Evolutionary conservation across 2,329 filamentous ascomycete genomes (phyloP).

Genomic region (Microdochium nivale): DNA sequence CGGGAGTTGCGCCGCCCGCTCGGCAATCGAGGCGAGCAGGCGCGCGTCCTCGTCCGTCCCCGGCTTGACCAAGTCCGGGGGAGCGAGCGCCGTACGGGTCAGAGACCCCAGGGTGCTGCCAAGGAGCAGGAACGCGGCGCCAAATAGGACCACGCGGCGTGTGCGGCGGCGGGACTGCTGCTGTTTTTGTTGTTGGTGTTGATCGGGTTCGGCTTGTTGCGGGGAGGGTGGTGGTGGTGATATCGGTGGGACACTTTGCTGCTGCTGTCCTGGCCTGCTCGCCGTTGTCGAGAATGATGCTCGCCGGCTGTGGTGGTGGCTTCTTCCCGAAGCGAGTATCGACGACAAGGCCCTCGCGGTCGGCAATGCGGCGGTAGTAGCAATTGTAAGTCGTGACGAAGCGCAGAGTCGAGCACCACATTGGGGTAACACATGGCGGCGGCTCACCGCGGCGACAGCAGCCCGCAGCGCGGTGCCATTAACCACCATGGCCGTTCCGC

Average conservation of each 20-base stretch:
- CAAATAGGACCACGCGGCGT: constrained; percentile 16
- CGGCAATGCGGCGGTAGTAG: too few relatives aligned
- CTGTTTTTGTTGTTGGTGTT: constrained; percentile 1
- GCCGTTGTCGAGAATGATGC: not conserved
- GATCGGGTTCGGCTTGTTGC: constrained; percentile 5
- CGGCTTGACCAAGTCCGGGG: constrained; percentile 29
- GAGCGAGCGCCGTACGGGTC: constrained; percentile 29
- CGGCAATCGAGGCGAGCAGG: constrained; percentile 21
- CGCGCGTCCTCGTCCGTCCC: constrained; percentile 31
- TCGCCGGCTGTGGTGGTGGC: too few relatives aligned
- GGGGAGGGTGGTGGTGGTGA: constrained; percentile 13
- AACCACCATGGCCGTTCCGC: too few relatives aligned
- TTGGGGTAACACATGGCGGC: too few relatives aligned
- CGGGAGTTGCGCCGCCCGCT: constrained; percentile 34
- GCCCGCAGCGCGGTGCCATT: too few relatives aligned
- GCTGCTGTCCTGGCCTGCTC: not conserved
- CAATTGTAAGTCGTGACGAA: too few relatives aligned
- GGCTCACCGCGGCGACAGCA: too few relatives aligned
- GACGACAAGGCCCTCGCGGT: too few relatives aligned
- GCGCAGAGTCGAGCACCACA: too few relatives aligned
- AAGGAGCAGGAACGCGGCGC: constrained; percentile 27
- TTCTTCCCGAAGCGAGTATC: too few relatives aligned
- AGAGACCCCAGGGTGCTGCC: constrained; percentile 30
- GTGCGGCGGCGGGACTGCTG: constrained; percentile 14
- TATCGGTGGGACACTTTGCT: not conserved